Evolutionary conservation across 176 grass and related monocot genomes (phyloP).

Genomic region (Oryza nivara): DNA sequence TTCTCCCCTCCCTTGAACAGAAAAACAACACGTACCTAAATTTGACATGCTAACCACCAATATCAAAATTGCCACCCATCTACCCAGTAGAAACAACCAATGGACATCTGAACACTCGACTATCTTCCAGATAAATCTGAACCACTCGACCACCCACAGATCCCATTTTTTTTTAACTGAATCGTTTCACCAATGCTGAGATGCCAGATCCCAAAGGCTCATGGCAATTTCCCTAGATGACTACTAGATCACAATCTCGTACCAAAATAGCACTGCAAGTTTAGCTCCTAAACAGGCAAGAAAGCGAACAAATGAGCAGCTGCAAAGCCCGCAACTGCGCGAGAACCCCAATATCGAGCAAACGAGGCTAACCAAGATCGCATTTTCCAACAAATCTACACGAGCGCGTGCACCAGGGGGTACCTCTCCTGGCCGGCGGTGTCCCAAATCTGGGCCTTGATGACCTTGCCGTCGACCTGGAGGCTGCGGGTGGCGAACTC

Average conservation of each 20-base stretch:
- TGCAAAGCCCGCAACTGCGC: background rate
- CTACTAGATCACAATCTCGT: background rate
- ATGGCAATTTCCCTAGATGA: background rate
- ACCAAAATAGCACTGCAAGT: background rate
- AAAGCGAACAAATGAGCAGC: background rate
- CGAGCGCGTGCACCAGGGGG: background rate
- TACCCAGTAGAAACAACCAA: constrained; percentile 9
- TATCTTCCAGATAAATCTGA: constrained; percentile 7
- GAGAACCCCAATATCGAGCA: constrained; percentile 26
- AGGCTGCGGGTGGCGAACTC: constrained; percentile 94
- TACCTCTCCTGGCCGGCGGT: constrained; percentile 74
- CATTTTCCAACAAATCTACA: constrained; percentile 35
- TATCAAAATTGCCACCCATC: constrained; percentile 13
- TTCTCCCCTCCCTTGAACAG: background rate
- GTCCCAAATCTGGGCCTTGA: constrained; percentile 87
- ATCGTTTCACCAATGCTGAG: background rate
- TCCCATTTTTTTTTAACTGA: constrained; percentile 31
- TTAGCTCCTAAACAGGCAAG: constrained; percentile 30
- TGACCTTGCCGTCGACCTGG: constrained; percentile 72
- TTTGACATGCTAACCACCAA: constrained; percentile 24
- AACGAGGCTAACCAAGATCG: background rate
- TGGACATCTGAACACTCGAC: constrained; percentile 33
- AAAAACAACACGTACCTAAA: background rate
- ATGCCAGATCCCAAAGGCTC: background rate
- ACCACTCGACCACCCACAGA: constrained; percentile 26